Evolutionary conservation across 1,284 basidiomycete species (phyloP), one percentile per base, ranked within the genome.

Genomic region (Ceratobasidium sp.): DNA sequence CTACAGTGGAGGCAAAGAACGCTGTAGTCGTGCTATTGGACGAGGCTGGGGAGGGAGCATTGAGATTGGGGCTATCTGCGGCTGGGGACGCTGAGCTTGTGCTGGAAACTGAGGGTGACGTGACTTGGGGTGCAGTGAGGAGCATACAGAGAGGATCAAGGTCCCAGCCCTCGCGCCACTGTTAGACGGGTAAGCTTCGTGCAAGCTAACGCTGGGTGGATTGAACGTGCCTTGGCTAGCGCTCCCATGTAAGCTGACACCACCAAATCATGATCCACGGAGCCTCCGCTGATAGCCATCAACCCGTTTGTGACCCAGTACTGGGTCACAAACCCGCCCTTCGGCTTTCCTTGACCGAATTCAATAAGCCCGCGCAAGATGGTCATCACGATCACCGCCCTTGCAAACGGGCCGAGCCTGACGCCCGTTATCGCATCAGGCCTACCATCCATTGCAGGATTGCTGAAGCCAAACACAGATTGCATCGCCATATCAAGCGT

Each of bases 81-180:
- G 58, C 56, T 61, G 68, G 68, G 8, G 68, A 72, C 16, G 29
- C 68, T 11, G 68, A 37, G 31, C 3, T 46, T 27, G 41, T 19
- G 19, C 54, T 27, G 1, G 54, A 34, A 19, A 56, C 24, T 16
- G 66, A 22, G 14, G 73, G 65, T 22, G 63, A 59, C 11, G 54
- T 69, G 43, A 49, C 53, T 41, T 51, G 74, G 16, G 61, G 63
- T 16, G 61, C 41, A n/a, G 63, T 74, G 54, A 72, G 68, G 19
- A 72, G 43, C n/a, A 61, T 59, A 76, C 83, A 84, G 8, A 81
- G 76, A 16, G 79, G 74, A 76, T 85, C 84, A 75, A 82, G 82
- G 76, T 84, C 83, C 83, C 83, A 84, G 6, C 83, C 83, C 78
- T 81, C 79, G 46, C 82, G 78, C 83, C 83, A 84, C 81, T 83